Evolutionary conservation across 2,329 filamentous ascomycete genomes (phyloP), one percentile per base, ranked within the genome.

Genomic region (Scopulariopsis brevicaulis): DNA sequence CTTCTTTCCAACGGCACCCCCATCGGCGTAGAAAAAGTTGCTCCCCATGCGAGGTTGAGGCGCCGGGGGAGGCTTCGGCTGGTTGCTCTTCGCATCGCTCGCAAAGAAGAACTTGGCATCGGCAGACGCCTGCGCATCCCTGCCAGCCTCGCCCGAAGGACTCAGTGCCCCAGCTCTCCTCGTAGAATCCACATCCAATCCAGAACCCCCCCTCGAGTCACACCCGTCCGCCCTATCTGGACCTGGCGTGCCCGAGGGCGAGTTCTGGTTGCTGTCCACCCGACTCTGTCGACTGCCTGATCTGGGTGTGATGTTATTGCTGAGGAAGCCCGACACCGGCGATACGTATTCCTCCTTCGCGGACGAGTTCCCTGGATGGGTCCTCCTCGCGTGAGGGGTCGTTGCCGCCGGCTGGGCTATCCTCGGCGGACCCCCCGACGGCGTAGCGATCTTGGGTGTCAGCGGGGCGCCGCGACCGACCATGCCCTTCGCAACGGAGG

Each of bases 21-120:
- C 77, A 64, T 79, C 83, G 60, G 81, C 80, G 60, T 83, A 81
- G 65, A 82, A 78, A 63, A 83, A 83, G n/a, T 74, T 75, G 12
- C 77, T 64, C 3, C 51, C 56, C 15, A 20, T 14, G 18, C 35
- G 51, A 8, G 50, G 56, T 14, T 37, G 50, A 59, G 69, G 68
- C 48, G 71, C 65, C 20, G 72, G 73, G 35, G 72, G 72, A 32
- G 73, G 66, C 55, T 66, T 65, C 56, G 65, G 69, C 63, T 69
- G 66, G 56, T 66, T 63, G 24, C 75, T 71, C 64, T 81, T 85
- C 46, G 81, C 87, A 64, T 96, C 90, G 68, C 85, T 90, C 32
- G 92, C 94, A 69, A 95, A 92, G 70, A 99, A 96, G 78, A 97
- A 97, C 74, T 90, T 93, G 57, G 86, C 73, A 56, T 81, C 79